Evolutionary conservation across 306 rosid genomes (phyloP), one percentile per base, ranked within the genome.

Genomic region (Gleditsia sinensis): DNA sequence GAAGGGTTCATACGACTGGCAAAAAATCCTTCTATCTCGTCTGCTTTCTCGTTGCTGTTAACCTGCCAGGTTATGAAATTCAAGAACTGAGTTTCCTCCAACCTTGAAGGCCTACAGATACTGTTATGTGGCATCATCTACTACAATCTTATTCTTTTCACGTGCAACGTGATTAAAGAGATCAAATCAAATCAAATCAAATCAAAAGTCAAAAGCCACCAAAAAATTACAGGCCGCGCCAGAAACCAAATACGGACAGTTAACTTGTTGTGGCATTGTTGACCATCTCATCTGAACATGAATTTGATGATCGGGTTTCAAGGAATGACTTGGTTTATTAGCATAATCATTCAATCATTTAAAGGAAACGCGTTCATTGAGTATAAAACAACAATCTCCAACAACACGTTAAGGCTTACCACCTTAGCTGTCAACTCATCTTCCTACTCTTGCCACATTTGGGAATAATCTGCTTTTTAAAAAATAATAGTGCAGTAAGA

Each of bases 1-100:
- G 82, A 58, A 78, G 77, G 77, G 56, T 77, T 64, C 71, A n/a
- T 46, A 8, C 65, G 78, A 33, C 56, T 80, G 14, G 76, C 77
- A 5, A 84, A 90, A 76, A 84, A 86, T 23, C 69, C 76, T 81
- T 86, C 87, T 14, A 83, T 80, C 46, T 86, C 93, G 50, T 86
- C 86, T 37, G 90, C 87, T 74, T 51, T 81, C 69, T 84, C 85
- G 4, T 84, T 65, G 82, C 85, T 86, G 69, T 84, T 85, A 36
- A 81, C 78, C 92, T 88, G 86, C 40, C 39, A 79, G 49, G 34
- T 61, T 37, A 60, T 42, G 75, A 67, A 57, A 66, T 56, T 79
- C 56, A 56, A 32, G 61, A 51, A 57, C 55, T 51, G 72, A 46
- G 20, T 9, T 66, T 54, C 43, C 25, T 71, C 11, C 74, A 53